Evolutionary conservation across 495 filamentous ascomycete species (phyloP).

Genomic region (Hyaloscypha bicolor): DNA sequence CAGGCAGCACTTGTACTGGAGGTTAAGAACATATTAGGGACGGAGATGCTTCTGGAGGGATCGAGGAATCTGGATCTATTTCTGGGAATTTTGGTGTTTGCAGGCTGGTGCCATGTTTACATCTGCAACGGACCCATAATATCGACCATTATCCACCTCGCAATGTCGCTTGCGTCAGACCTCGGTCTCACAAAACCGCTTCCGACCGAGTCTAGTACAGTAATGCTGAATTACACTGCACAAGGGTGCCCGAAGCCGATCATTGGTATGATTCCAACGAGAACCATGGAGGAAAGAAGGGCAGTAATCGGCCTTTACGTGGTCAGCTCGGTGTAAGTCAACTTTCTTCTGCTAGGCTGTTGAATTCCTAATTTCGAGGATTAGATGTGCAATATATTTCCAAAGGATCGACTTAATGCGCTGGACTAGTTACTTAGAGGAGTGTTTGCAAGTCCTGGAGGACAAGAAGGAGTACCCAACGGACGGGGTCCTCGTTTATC

Average conservation of each 20-base stretch:
- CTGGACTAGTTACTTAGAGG: constrained; percentile 4
- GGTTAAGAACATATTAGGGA: constrained; percentile 3
- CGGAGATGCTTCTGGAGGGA: constrained; percentile 6
- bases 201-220: background rate
- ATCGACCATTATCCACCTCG: constrained; percentile 4
- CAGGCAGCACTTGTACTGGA: constrained; percentile 9
- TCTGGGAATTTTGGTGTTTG: constrained; percentile 7
- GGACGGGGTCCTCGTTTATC: background rate
- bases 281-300: constrained; percentile 8
- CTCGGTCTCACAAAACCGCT: constrained; percentile 10
- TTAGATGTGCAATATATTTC: constrained; percentile 3
- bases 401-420: constrained; percentile 2
- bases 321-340: constrained; percentile 4
- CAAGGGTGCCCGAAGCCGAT: constrained; percentile 6
- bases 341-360: background rate
- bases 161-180: constrained; percentile 1
- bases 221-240: constrained; percentile 4
- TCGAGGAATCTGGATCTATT: constrained; percentile 6
- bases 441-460: background rate
- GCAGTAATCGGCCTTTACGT: background rate
- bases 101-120: constrained; percentile 3
- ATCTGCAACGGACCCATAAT: background rate
- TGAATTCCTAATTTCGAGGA: background rate
- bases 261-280: background rate
- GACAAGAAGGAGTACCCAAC: background rate